These are phyloP conservation scores for Fagus crenata DNA, from an alignment of 306 rosid genomes.

Conservation along the genomic window DNA sequence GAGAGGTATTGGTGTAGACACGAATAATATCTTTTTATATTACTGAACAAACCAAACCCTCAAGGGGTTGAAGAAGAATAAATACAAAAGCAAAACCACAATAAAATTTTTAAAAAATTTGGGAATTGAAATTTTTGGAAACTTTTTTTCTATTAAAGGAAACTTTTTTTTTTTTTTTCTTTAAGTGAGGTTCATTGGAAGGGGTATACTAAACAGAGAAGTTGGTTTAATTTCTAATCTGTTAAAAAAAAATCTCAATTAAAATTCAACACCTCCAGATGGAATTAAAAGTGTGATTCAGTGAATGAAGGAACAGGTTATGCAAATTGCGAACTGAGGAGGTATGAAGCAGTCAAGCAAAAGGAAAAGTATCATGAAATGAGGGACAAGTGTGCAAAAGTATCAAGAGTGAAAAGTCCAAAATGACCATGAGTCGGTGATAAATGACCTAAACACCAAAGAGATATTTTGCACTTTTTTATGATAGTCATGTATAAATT, in stretches of 20 bases:
- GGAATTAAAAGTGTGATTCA: neutral
- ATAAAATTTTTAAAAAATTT: neutral
- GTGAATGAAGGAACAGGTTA: neutral
- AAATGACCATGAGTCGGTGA: neutral
- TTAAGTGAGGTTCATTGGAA: neutral
- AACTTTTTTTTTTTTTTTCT: too few relatives aligned
- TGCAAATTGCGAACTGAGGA: neutral
- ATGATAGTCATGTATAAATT: neutral
- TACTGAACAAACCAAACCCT: conserved; percentile 21
- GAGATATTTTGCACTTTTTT: conserved; percentile 31
- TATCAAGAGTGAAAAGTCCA: neutral
- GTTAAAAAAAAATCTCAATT: conserved; percentile 8
- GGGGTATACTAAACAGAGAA: neutral
- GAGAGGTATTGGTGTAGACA: conserved; percentile 12
- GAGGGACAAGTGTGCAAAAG: conserved; percentile 9
- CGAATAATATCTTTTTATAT: conserved; percentile 35
- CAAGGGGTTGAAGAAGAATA: neutral
- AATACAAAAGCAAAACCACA: neutral
- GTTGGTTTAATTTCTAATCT: neutral
- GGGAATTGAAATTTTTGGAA: neutral
- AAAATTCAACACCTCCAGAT: neutral
- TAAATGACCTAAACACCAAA: neutral
- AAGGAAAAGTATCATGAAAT: conserved; percentile 15
- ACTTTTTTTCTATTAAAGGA: too few relatives aligned
- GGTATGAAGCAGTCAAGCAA: conserved; percentile 27